Evolutionary conservation across 495 filamentous ascomycete genomes (phyloP).

Genomic region (Hypoxylon cercidicola): DNA sequence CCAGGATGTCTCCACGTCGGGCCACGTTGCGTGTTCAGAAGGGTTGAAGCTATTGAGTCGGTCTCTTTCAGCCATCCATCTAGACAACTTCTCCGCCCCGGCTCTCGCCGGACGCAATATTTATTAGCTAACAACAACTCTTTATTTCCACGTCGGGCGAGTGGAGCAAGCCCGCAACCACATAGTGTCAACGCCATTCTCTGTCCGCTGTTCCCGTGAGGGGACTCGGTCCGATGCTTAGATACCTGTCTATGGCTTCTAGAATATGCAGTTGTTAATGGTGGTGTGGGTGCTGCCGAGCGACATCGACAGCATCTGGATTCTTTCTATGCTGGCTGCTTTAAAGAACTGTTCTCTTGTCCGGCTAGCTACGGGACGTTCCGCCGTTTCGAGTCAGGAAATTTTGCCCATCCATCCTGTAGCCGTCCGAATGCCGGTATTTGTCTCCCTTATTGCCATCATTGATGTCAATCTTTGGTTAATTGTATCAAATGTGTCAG

Average conservation of each 20-base stretch:
- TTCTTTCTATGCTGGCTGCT: slow-evolving; percentile 3
- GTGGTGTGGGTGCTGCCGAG: slow-evolving; percentile 17
- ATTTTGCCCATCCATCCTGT: slow-evolving; percentile 36
- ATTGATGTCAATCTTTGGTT: slow-evolving; percentile 15
- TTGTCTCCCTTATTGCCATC: slow-evolving; percentile 15
- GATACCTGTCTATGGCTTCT: neutral
- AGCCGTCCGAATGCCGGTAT: slow-evolving; percentile 30
- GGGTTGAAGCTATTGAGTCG: slow-evolving; percentile 22
- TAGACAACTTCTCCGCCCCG: slow-evolving; percentile 15
- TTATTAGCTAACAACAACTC: slow-evolving; percentile 28
- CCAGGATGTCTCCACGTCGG: slow-evolving; percentile 14
- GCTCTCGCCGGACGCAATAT: slow-evolving; percentile 11
- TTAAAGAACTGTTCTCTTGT: slow-evolving; percentile 3
- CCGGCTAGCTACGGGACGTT: slow-evolving; percentile 20
- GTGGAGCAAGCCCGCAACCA: slow-evolving; percentile 12
- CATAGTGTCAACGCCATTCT: neutral
- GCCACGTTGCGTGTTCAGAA: slow-evolving; percentile 32
- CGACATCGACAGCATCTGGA: slow-evolving; percentile 14
- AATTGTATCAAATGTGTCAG: slow-evolving; percentile 16
- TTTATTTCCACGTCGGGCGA: slow-evolving; percentile 7
- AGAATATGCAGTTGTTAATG: slow-evolving; percentile 13
- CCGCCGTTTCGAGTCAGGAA: slow-evolving; percentile 23
- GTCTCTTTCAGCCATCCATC: slow-evolving; percentile 22
- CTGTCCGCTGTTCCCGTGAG: slow-evolving; percentile 14
- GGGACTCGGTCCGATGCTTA: slow-evolving; percentile 34